phyloP scores from a whole-genome alignment of 257 asterid genomes.

The Solanum arcanum region DNA sequence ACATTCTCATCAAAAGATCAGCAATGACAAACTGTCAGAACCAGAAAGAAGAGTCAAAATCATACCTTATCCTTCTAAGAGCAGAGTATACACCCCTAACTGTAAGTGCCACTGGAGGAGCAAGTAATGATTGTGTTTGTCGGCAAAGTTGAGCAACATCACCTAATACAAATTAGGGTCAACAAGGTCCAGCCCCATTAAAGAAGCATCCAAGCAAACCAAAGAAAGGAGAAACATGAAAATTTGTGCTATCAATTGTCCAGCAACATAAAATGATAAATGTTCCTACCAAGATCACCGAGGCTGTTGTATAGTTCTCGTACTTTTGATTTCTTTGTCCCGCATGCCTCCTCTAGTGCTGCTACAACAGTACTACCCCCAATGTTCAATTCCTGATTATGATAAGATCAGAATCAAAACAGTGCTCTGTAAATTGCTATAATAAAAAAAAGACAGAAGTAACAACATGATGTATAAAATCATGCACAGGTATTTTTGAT shows the following conservation, averaged over 20 bases:
- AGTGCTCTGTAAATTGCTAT: not conserved
- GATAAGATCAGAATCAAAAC: conserved; percentile 2
- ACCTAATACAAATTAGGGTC: conserved; percentile 42
- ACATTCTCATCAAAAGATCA: not conserved
- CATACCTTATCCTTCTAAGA: conserved; percentile 72
- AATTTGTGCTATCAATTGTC: not conserved
- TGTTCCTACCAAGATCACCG: conserved; percentile 77
- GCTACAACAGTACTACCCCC: conserved; percentile 66
- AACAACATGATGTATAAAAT: not conserved
- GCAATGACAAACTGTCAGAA: not conserved
- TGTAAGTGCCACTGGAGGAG: conserved; percentile 69
- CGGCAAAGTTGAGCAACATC: conserved; percentile 96
- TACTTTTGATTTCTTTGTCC: conserved; percentile 61
- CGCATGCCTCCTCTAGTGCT: conserved; percentile 81
- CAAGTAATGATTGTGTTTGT: conserved; percentile 73
- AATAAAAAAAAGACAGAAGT: not conserved
- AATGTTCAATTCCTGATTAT: conserved; percentile 69
- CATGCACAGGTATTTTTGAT: not conserved
- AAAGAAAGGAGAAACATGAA: not conserved
- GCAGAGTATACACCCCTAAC: conserved; percentile 59
- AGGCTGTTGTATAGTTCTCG: conserved; percentile 50
- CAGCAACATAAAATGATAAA: not conserved
- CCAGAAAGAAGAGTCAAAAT: conserved; percentile 1
- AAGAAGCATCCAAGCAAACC: not conserved
- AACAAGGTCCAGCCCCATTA: not conserved